Conservation (phyloP, 345 rosid species). For the Raphanus raphanistrum region DNA sequence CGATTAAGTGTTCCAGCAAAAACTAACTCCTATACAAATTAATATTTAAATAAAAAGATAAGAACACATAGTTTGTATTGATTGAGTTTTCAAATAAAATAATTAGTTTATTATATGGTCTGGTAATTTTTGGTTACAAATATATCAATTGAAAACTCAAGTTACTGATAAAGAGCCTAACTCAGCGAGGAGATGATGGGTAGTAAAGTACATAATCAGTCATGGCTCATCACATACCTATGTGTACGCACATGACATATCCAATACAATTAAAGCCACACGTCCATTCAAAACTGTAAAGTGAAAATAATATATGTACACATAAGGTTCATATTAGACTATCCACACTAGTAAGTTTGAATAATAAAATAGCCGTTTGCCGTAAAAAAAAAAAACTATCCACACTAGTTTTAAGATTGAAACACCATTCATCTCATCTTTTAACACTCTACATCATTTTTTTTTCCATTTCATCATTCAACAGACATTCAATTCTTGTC, state of each 20-base stretch:
- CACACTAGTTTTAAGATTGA: no score
- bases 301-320: background rate
- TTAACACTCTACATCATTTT: no score
- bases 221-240: background rate
- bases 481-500: no score
- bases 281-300: background rate
- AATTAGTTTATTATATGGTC: background rate
- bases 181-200: background rate
- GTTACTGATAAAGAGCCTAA: background rate
- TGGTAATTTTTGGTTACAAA: background rate
- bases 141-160: background rate
- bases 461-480: no score
- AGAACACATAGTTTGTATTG: background rate
- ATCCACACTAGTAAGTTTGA: no score
- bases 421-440: no score
- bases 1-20: background rate
- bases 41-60: background rate
- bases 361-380: no score
- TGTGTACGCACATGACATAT: background rate
- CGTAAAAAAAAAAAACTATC: no score
- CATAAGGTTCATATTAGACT: background rate
- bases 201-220: background rate
- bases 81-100: background rate
- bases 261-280: no score
- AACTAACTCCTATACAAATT: background rate